A percentile compares a stretch with the other conserved stretches of the same genome.
phyloP scores from a whole-genome alignment of 176 grass and related monocot genomes.

The Thalia dealbata region DNA sequence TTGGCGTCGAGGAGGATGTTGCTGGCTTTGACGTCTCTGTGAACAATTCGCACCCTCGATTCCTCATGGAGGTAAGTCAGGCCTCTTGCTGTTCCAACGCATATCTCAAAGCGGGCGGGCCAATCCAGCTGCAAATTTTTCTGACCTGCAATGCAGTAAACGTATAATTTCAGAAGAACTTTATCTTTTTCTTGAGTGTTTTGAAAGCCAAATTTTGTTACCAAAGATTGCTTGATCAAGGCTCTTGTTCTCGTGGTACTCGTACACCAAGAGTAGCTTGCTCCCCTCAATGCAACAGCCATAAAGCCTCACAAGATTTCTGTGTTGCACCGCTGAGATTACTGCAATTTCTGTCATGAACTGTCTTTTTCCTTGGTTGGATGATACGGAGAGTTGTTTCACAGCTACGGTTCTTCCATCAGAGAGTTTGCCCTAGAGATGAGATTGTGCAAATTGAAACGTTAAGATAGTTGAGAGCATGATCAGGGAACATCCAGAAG shows the following conservation, averaged over 20 bases:
- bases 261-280: background rate
- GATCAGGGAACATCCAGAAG: too few relatives aligned
- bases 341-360: slow-evolving; percentile 49
- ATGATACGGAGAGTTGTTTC: slow-evolving; percentile 48
- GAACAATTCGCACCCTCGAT: slow-evolving; percentile 1
- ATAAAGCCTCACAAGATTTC: slow-evolving; percentile 25
- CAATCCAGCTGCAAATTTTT: background rate
- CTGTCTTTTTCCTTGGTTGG: slow-evolving; percentile 43
- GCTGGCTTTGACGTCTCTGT: slow-evolving; percentile 8
- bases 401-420: slow-evolving; percentile 55
- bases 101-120: background rate
- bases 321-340: slow-evolving; percentile 17
- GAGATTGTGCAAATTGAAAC: background rate
- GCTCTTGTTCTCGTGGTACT: background rate
- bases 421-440: slow-evolving; percentile 31
- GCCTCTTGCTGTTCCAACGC: background rate
- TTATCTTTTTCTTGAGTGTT: background rate
- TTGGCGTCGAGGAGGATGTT: slow-evolving; percentile 5
- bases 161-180: background rate
- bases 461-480: too few relatives aligned
- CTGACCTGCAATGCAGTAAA: too few relatives aligned
- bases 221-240: slow-evolving; percentile 7
- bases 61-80: slow-evolving; percentile 1
- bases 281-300: slow-evolving; percentile 30
- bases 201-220: background rate